These are phyloP conservation scores for Fragilaria crotonensis DNA, from an alignment of 108 stramenopile genomes.

Conservation along the genomic window DNA sequence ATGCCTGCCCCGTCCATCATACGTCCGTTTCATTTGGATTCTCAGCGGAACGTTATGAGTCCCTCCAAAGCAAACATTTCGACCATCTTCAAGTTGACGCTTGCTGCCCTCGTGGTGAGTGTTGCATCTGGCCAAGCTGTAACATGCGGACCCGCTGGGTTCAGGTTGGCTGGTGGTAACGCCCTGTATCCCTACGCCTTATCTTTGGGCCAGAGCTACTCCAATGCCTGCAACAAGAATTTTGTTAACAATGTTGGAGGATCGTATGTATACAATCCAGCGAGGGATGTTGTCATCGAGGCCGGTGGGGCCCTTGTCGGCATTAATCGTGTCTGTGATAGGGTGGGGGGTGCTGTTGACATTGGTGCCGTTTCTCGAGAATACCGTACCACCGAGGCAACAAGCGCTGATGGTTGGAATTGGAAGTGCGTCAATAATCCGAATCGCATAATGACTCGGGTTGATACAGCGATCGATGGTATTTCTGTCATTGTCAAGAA, in stretches of 20 bases:
- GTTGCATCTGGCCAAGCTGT: neutral
- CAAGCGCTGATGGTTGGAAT: neutral
- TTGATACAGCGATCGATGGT: neutral
- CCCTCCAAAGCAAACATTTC: no score
- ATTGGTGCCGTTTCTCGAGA: neutral
- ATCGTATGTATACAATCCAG: no score
- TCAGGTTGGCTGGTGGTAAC: neutral
- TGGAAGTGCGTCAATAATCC: neutral
- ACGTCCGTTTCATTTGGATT: no score
- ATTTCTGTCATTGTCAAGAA: neutral
- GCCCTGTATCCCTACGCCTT: neutral
- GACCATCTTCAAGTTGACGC: no score
- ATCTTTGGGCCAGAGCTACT: neutral
- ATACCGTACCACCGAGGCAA: neutral
- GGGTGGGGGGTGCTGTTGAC: neutral
- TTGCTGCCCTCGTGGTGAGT: neutral
- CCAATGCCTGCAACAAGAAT: neutral
- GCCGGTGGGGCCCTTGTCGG: neutral
- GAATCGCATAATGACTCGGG: neutral
- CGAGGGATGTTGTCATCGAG: neutral
- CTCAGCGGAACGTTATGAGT: no score
- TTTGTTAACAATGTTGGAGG: neutral
- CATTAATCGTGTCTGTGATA: neutral
- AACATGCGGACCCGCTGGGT: neutral
- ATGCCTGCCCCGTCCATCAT: no score